Conservation (phyloP, 768 basidiomycete species). For the Punctularia strigosozonata region DNA sequence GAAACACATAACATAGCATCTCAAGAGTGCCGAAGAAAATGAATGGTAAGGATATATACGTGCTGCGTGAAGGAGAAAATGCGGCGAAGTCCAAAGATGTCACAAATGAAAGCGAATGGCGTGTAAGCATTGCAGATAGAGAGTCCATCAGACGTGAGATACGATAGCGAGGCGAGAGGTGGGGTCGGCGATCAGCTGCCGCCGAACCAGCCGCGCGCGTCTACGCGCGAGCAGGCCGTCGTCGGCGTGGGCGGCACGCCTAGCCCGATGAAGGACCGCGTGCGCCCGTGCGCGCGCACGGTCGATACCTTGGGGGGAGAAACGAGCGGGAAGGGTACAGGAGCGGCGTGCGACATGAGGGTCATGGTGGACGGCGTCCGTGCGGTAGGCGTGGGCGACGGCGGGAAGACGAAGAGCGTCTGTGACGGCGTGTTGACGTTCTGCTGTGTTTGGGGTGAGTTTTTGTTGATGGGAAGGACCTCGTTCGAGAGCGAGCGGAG, state of each 20-base stretch:
- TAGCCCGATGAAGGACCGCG: conserved; percentile 64
- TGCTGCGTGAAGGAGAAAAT: too few species aligned
- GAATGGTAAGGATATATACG: too few species aligned
- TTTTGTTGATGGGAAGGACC: conserved; percentile 9
- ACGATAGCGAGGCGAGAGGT: too few species aligned
- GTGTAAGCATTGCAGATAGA: too few species aligned
- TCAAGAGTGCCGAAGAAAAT: too few species aligned
- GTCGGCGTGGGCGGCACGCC: conserved; percentile 62
- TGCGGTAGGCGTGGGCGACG: conserved; percentile 49
- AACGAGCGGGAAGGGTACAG: conserved; percentile 44
- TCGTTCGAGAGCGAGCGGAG: conserved; percentile 24
- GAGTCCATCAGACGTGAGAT: too few species aligned
- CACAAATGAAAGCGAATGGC: too few species aligned
- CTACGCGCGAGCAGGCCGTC: conserved; percentile 73
- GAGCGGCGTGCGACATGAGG: conserved; percentile 48
- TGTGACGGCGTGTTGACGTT: conserved; percentile 52
- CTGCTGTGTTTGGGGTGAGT: conserved; percentile 3
- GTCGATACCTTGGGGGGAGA: conserved; percentile 62
- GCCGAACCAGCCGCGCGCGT: conserved; percentile 72
- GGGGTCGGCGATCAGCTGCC: too few species aligned
- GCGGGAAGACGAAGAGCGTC: conserved; percentile 80
- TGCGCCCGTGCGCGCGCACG: conserved; percentile 52
- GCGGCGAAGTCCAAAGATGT: too few species aligned
- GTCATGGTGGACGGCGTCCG: conserved; percentile 76
- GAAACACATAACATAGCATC: too few species aligned